Percentiles rank a stretch among this genome's conserved stretches.
These are phyloP conservation scores for Rhamnella rubrinervis DNA, from an alignment of 331 rosid species.

Conservation along the genomic window DNA sequence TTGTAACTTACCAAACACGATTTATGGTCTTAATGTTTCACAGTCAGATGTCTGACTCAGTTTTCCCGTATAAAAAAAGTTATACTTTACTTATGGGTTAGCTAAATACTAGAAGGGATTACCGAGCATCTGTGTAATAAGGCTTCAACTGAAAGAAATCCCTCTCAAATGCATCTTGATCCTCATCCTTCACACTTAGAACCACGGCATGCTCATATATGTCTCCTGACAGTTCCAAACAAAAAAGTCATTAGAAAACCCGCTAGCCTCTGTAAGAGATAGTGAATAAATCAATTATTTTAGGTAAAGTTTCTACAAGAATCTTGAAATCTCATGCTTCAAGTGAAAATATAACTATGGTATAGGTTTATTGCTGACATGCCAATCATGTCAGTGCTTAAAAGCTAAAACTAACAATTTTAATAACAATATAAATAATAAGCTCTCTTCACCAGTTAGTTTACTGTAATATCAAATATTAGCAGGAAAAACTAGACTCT, in stretches of 20 bases:
- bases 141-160: conserved; percentile 97
- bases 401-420: no score
- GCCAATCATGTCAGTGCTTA: no score
- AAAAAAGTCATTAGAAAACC: background rate
- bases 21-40: background rate
- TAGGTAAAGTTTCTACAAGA: no score
- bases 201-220: conserved; percentile 94
- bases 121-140: conserved; percentile 92
- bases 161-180: conserved; percentile 95
- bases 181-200: conserved; percentile 84
- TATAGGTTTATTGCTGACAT: no score
- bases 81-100: background rate
- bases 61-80: conserved; percentile 4
- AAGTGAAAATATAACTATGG: no score
- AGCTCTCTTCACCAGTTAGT: no score
- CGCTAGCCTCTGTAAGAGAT: background rate
- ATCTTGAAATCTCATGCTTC: no score
- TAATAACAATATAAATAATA: no score
- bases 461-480: no score
- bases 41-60: conserved; percentile 7
- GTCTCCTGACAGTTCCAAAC: conserved; percentile 69
- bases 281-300: no score
- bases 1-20: background rate
- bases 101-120: conserved; percentile 15
- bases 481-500: no score